phyloP scores from a whole-genome alignment of 768 basidiomycete species.

The Nidula microcarpa region DNA sequence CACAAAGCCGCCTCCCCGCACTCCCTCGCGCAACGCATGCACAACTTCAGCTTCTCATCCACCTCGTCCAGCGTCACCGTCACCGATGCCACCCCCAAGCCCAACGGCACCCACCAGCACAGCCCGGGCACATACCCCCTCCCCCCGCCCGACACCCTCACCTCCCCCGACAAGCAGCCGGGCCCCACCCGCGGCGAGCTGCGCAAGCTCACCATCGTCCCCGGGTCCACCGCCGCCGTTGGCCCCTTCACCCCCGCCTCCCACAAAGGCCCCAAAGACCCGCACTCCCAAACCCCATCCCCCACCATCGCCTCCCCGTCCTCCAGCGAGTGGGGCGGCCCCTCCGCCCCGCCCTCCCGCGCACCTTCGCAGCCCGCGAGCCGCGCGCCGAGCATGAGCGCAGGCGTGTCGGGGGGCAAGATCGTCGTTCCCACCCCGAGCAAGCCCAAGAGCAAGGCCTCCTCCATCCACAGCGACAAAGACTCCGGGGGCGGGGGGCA shows the following conservation, averaged over 20 bases:
- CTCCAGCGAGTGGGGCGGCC: constrained; percentile 51
- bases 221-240: constrained; percentile 27
- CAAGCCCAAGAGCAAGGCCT: constrained; percentile 21
- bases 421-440: constrained; percentile 12
- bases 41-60: constrained; percentile 9
- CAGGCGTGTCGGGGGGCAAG: constrained; percentile 35
- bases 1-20: constrained; percentile 19
- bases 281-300: constrained; percentile 16
- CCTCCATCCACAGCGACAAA: constrained; percentile 51
- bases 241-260: neutral
- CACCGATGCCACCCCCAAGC: constrained; percentile 11
- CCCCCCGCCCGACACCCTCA: constrained; percentile 46
- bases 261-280: constrained; percentile 10
- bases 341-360: constrained; percentile 57
- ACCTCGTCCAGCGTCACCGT: constrained; percentile 9
- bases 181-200: constrained; percentile 44
- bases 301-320: constrained; percentile 43
- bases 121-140: constrained; percentile 33
- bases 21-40: constrained; percentile 6
- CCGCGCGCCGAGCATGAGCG: constrained; percentile 47
- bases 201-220: constrained; percentile 28
- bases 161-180: constrained; percentile 47
- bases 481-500: constrained; percentile 43
- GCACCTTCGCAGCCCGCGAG: constrained; percentile 50
- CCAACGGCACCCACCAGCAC: constrained; percentile 9